Base-by-base conservation (phyloP, 2,329 filamentous ascomycete genomes). In the Tolypocladium tropicale region DNA sequence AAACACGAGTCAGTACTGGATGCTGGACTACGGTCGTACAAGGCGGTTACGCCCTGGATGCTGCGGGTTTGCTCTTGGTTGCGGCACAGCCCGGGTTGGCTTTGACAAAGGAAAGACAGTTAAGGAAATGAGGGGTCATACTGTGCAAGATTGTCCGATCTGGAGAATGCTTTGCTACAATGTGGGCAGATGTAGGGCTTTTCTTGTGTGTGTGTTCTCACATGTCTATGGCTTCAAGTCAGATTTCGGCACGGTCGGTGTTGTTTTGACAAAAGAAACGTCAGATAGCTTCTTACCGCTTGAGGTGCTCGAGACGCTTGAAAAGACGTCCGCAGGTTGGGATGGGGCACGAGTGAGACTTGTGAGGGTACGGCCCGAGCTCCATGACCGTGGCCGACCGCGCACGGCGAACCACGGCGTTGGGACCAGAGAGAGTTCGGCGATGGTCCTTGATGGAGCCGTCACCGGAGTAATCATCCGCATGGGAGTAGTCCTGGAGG, bases 331-430 rank as follows among this genome's bases (percentile, higher is more conserved):
- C 94, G 71, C 94, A 99, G 55, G 93, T 95, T 32, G 94, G 94
- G 67, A 99, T 99, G n/a, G 94, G 94, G 77, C 94, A 99, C 2
- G 93, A 97, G 74, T 99, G 94, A 43, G 92, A 96, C 75, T 99
- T 99, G 70, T 95, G 90, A 53, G 94, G 91, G 70, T 97, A 97
- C 16, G 95, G 94, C 34, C 90, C 91, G 60, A 96, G 83, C 72
- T 99, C 94, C 88, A 95, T 95, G 73, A 95, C 89, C 4, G 94
- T 97, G 54, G 94, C 93, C 63, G 92, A 96, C 62, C 93, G 86
- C 61, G 94, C 94, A 66, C 94, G 84, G 65, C 94, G 89, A 65
- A 94, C 87, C 57, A 90, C 90, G 58, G 87, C 89, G 59, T 85
- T 84, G 25, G 84, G 71, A 75, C 88, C 76, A 76, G 86, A 75